Base-by-base conservation (phyloP, 495 filamentous ascomycete species). In the Neurospora sp. region DNA sequence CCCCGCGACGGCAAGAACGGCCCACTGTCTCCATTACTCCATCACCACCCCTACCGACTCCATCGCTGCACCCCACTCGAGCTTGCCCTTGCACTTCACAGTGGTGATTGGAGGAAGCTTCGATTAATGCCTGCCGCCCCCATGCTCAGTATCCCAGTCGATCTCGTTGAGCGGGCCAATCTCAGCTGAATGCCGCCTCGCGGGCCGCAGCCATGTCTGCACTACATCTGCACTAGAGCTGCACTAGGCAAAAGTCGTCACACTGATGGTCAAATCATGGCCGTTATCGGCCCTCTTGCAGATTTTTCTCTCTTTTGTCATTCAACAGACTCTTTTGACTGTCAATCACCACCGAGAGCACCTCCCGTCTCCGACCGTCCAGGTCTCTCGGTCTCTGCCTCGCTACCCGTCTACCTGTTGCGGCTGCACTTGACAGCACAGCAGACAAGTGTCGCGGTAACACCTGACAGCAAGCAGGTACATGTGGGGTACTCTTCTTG, bases 111-210 rank as follows among this genome's bases (percentile, higher is more conserved):
- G 79, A 72, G 77, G 75, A 76, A 79, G 78, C 79, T 77, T 69
- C 72, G n/a, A 19, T 45, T 73, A 70, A 74, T 81, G 76, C 77
- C 76, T 72, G 71, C 40, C 6, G 11, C 21, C 75, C 59, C 79
- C 78, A 73, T 80, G 78, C 45, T 10, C 10, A 1, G 6, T 15
- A 69, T 73, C 77, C 69, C 77, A 78, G 69, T 72, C 77, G 79
- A 82, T 79, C 77, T 81, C 70, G 72, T 71, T 78, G 73, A 48
- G 70, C 71, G 78, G 78, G 78, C 81, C 81, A 83, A 83, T 83
- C 81, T 81, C 76, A 70, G 73, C 71, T 77, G 76, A 76, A 72
- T 76, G 78, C 78, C 77, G 77, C 77, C 77, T 69, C 73, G 76
- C 81, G 78, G 80, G 76, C 81, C 82, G 79, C 77, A 79, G 75